These are phyloP conservation scores for Fusarium algeriense DNA, from an alignment of 2,329 filamentous ascomycete species.

Conservation along the genomic window DNA sequence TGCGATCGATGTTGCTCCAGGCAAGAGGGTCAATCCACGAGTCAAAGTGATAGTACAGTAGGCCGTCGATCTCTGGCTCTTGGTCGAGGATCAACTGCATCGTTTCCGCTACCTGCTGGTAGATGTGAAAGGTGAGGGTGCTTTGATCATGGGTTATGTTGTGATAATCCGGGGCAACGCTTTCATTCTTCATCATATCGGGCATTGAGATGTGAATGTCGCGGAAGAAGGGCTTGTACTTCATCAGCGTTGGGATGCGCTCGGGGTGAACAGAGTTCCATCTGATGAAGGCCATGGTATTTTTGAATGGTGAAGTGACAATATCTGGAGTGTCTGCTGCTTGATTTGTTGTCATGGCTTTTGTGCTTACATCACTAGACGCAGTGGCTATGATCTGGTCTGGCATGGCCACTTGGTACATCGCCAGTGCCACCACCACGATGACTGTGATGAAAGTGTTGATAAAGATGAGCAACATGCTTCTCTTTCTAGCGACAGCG, in stretches of 20 bases:
- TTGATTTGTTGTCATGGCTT: fast-evolving
- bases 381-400: not conserved
- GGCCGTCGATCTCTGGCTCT: not conserved
- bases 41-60: not conserved
- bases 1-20: not conserved
- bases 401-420: not conserved
- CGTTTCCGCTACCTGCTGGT: not conserved
- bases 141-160: not conserved
- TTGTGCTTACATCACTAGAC: not conserved
- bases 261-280: not conserved
- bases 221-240: slow-evolving; percentile 2
- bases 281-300: slow-evolving; percentile 2
- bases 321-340: not conserved
- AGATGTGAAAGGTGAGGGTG: not conserved
- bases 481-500: not conserved
- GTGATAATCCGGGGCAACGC: not conserved
- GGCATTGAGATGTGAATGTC: slow-evolving; percentile 5
- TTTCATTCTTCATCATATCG: not conserved
- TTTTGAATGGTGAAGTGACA: not conserved
- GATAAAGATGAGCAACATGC: not conserved
- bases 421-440: not conserved
- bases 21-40: slow-evolving; percentile 1
- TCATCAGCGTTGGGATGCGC: not conserved
- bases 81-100: not conserved
- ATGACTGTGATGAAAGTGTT: not conserved